Conservation (phyloP, 768 basidiomycete species). For the Pleurotus salmoneostramineus region DNA sequence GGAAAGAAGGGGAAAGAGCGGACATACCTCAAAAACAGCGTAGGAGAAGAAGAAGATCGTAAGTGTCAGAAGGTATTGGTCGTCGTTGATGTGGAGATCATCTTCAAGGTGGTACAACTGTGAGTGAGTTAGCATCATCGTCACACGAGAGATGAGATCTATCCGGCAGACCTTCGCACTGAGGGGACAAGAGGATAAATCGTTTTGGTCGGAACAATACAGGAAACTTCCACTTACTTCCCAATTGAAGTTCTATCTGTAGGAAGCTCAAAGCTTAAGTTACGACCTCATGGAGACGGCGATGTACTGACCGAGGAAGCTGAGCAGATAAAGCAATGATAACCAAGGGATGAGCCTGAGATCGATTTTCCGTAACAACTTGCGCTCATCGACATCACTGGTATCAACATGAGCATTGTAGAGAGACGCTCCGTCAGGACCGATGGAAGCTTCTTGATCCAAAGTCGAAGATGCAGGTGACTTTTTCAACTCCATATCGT, state of each 20-base stretch:
- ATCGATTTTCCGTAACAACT: slow-evolving; percentile 69
- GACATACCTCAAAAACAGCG: slow-evolving; percentile 9
- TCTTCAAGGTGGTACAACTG: slow-evolving; percentile 63
- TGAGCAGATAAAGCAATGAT: slow-evolving; percentile 71
- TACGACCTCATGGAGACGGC: slow-evolving; percentile 24
- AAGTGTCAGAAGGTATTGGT: slow-evolving; percentile 61
- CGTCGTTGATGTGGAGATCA: slow-evolving; percentile 58
- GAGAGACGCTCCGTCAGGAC: slow-evolving; percentile 17
- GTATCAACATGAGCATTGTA: slow-evolving; percentile 53
- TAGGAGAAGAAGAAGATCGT: slow-evolving; percentile 38
- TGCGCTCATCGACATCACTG: slow-evolving; percentile 62
- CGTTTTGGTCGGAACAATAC: slow-evolving; percentile 1
- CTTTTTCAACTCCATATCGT: not conserved
- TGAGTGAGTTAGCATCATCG: not conserved
- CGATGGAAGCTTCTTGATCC: slow-evolving; percentile 29
- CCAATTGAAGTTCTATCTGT: slow-evolving; percentile 47
- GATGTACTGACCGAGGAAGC: slow-evolving; percentile 58
- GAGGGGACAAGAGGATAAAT: slow-evolving; percentile 5
- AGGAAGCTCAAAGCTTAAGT: slow-evolving; percentile 17
- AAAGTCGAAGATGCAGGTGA: slow-evolving; percentile 14
- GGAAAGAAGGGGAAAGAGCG: not conserved
- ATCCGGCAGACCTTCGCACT: slow-evolving; percentile 40
- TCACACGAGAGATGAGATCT: too few relatives aligned
- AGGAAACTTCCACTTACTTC: slow-evolving; percentile 36
- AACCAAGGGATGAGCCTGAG: slow-evolving; percentile 65